Evolutionary conservation across 352 stramenopile genomes (phyloP).

Genomic region (Phytopythium ostracodes): DNA sequence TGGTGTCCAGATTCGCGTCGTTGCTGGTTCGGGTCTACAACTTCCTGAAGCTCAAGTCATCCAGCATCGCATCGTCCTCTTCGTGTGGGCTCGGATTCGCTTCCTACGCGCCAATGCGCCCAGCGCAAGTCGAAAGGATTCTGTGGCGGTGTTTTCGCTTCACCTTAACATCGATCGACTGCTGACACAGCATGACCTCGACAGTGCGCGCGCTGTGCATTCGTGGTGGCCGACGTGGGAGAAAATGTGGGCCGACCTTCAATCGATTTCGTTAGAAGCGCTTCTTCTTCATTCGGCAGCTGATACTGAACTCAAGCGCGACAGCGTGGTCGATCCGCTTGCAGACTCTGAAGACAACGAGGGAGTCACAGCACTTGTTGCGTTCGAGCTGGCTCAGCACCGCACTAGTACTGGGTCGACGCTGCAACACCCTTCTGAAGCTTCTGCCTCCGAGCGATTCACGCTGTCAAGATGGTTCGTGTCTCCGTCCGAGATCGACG

Average conservation of each 20-base stretch:
- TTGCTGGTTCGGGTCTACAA: too few relatives aligned
- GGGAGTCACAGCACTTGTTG: not conserved
- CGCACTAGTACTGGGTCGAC: too few relatives aligned
- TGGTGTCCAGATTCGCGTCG: too few relatives aligned
- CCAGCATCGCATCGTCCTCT: too few relatives aligned
- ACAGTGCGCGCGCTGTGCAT: not conserved
- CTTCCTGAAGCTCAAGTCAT: too few relatives aligned
- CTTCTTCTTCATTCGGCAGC: not conserved
- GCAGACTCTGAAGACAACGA: not conserved
- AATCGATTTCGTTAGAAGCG: not conserved
- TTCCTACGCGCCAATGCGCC: too few relatives aligned
- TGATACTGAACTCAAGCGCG: too few relatives aligned
- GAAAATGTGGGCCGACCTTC: not conserved
- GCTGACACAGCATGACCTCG: not conserved
- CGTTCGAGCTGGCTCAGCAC: not conserved
- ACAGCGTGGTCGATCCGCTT: not conserved
- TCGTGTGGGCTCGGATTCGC: too few relatives aligned
- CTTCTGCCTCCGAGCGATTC: too few relatives aligned
- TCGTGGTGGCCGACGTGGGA: too few relatives aligned
- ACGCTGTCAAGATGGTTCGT: constrained; percentile 21
- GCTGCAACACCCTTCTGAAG: too few relatives aligned
- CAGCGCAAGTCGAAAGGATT: not conserved
- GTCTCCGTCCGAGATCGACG: constrained; percentile 24
- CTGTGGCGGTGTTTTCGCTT: not conserved
- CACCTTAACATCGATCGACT: not conserved